Evolutionary conservation across 2,329 filamentous ascomycete species (phyloP).

Genomic region (Xylariomycetidae sp.): DNA sequence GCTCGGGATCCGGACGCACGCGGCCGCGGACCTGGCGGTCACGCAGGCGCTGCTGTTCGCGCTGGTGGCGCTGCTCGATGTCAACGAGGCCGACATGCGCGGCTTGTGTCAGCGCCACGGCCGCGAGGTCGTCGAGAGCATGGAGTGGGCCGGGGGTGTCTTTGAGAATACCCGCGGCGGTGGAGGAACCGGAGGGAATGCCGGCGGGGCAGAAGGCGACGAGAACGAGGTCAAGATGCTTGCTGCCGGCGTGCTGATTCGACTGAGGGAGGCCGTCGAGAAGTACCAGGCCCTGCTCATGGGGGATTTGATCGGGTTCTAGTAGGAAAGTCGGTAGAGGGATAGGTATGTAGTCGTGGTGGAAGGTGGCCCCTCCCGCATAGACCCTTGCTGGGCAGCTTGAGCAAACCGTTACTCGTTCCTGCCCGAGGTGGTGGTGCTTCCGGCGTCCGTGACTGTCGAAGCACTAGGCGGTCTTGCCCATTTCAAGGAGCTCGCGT

Average conservation of each 20-base stretch:
- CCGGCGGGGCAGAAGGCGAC: constrained; percentile 44
- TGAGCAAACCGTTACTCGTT: no score
- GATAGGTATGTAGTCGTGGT: neutral
- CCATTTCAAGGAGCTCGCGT: no score
- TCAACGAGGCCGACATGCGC: constrained; percentile 68
- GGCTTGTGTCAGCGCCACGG: constrained; percentile 68
- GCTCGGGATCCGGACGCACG: constrained; percentile 54
- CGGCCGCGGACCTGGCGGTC: constrained; percentile 50
- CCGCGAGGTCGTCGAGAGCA: constrained; percentile 74
- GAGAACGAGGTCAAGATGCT: constrained; percentile 75
- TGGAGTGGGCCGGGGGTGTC: constrained; percentile 75
- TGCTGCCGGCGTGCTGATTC: constrained; percentile 71
- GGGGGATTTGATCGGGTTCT: constrained; percentile 54
- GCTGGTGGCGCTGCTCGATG: constrained; percentile 72
- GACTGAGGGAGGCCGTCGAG: constrained; percentile 74
- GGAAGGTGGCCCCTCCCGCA: no score
- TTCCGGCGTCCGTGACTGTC: no score
- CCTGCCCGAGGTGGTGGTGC: no score
- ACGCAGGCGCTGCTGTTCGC: constrained; percentile 72
- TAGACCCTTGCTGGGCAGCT: no score
- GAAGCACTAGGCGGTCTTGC: no score
- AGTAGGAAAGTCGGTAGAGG: constrained; percentile 6
- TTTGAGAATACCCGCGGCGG: constrained; percentile 59
- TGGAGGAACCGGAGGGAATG: constrained; percentile 28
- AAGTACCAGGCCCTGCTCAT: constrained; percentile 72